Base-by-base conservation (phyloP, 129 eudicot species). In the Tanacetum coccineum region DNA sequence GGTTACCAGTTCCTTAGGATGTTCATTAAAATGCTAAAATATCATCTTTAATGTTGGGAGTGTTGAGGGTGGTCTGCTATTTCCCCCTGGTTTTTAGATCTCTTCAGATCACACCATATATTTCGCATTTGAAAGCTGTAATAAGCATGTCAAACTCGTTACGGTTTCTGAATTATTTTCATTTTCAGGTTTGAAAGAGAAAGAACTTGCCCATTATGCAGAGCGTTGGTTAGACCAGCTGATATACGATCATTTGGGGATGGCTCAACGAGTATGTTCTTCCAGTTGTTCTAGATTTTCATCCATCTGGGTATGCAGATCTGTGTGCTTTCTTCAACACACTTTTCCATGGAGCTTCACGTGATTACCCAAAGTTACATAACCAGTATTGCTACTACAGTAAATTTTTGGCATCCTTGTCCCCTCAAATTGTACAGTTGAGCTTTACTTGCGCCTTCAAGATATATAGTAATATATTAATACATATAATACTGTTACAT, bases 181-280 rank as follows among this genome's bases (percentile, higher is more conserved):
- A 2, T 63, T 75, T 71, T 18, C 83, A 86, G 93, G 93, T 86
- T 86, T 73, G 93, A 86, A 65, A 78, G 93, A 70, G 93, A 86
- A 53, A 80, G 93, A 70, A 86, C 93, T 7, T 86, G 93, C 74
- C 93, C 93, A 22, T 69, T 86, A 47, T 86, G 93, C 66, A 78
- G 93, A 71, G 93, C 93, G 4, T 67, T 86, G 79, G 93, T 86
- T 54, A 75, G 93, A 70, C 86, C 88, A 14, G 86, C 93, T 25
- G 93, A 82, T 75, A 72, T 86, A 51, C 75, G 77, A 25, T 86
- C 93, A 19, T 86, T 71, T 47, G 93, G 86, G 55, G 88, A 86
- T 65, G 92, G 92, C 15, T 86, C 92, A 70, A 82, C 92, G 30
- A 82, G 73, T 70, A 73, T 82, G 39, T 78, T 74, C 76, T 82